Evolutionary conservation across 306 rosid genomes (phyloP), one percentile per base, ranked within the genome.

Genomic region (Sechiopsis laciniata): DNA sequence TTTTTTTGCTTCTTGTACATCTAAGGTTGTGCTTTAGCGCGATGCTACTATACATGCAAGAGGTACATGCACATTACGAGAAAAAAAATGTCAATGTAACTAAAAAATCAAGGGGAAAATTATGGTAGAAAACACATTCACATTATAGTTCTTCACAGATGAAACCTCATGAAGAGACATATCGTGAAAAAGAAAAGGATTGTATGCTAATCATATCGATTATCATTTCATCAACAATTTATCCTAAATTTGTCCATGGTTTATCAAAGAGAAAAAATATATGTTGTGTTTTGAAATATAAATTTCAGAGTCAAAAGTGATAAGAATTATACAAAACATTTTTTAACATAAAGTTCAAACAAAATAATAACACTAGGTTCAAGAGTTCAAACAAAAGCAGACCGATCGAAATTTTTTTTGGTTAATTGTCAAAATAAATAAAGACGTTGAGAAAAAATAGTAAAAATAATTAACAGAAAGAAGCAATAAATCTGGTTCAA

Each of bases 401-500:
- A 60, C 20, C 19, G 3, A 13, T 60, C 14, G 20, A 6, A 26
- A 60, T 26, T 42, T 24, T 0, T 5, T 0, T 13, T 60, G 29
- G 66, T 26, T 60, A 7, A 60, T 13, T 26, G 66, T 13, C 45
- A 60, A 60, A 26, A 15, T 22, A 59, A 22, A 6, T 58, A 5
- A 11, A 60, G 40, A 26, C 2, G 2, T 67, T 46, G 7, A 46
- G 56, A 46, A 46, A 67, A 65, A 48, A 46, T 21, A 48, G 56
- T 67, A 14, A 11, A 7, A 67, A 59, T 16, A 10, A 60, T 61
- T 46, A 66, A 46, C 15, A 17, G 60, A 77, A 26, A 61, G 81
- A 77, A 10, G 24, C 60, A 48, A 59, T 62, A 40, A 61, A 71
- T 60, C 73, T 10, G 32, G 42, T 78, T 62, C 40, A 78, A 54